phyloP scores from a whole-genome alignment of 768 basidiomycete genomes.

The Lenzites betulinus region DNA sequence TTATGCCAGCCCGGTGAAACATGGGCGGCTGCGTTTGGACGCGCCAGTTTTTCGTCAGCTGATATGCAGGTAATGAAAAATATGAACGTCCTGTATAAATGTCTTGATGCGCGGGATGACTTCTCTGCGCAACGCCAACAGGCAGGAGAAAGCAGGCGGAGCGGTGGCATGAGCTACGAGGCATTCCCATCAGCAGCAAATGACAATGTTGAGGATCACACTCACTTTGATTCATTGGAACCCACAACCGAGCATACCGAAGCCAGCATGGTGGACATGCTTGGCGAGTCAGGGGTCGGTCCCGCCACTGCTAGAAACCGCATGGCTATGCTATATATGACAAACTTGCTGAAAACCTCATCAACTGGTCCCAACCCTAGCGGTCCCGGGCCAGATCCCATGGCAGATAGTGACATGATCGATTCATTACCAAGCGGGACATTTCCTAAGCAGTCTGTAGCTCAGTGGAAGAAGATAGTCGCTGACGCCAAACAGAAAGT shows the following conservation, averaged over 20 bases:
- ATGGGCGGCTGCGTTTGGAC: background rate
- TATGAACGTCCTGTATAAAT: constrained; percentile 38
- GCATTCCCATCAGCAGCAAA: background rate
- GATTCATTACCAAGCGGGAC: background rate
- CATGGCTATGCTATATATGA: too few species aligned
- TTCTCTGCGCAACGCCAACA: constrained; percentile 22
- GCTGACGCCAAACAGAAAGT: background rate
- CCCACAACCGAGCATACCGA: too few species aligned
- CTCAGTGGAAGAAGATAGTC: background rate
- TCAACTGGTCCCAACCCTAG: background rate
- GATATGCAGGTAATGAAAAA: constrained; percentile 27
- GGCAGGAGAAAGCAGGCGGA: background rate
- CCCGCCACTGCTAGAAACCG: too few species aligned
- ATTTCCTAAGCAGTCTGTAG: background rate
- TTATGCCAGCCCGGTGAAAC: background rate
- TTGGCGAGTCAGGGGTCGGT: too few species aligned
- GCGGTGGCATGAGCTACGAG: too few species aligned
- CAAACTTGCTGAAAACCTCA: too few species aligned
- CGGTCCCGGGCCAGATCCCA: too few species aligned
- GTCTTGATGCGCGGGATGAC: constrained; percentile 38
- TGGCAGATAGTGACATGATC: too few species aligned
- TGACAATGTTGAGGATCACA: background rate
- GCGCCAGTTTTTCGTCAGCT: background rate
- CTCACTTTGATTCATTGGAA: too few species aligned
- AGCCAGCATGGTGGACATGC: too few species aligned